phyloP scores from a whole-genome alignment of 2,329 filamentous ascomycete genomes.

The Arthrobotrys sphaeroides region DNA sequence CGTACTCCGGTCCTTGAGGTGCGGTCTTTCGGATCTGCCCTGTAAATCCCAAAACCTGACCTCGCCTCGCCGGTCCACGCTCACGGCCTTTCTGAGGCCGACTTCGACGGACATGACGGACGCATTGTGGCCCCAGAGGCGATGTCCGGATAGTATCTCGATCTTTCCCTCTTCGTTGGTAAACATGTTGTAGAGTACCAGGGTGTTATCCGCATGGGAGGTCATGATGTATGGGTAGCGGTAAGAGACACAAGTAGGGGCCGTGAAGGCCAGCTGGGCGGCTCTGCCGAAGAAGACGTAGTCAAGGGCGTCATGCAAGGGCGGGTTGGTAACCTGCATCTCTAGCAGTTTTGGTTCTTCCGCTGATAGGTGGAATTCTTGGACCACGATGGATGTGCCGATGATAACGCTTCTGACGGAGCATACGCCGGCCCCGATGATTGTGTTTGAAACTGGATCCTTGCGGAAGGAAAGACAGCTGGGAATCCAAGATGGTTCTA shows the following conservation, averaged over 20 bases:
- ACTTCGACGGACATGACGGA: constrained; percentile 87
- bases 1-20: constrained; percentile 31
- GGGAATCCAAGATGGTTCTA: constrained; percentile 36
- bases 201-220: constrained; percentile 85
- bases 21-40: constrained; percentile 62
- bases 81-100: constrained; percentile 84
- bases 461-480: constrained; percentile 40
- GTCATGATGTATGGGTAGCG: constrained; percentile 85
- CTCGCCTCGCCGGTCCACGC: constrained; percentile 82
- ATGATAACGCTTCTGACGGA: constrained; percentile 29
- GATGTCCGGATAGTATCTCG: constrained; percentile 75
- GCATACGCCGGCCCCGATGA: constrained; percentile 32
- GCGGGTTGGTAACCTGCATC: constrained; percentile 22
- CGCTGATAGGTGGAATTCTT: constrained; percentile 57
- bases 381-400: constrained; percentile 52
- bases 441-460: background rate
- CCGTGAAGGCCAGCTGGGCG: constrained; percentile 56
- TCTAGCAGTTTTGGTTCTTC: constrained; percentile 24
- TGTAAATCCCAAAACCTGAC: constrained; percentile 91
- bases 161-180: constrained; percentile 73
- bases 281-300: constrained; percentile 48
- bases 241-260: constrained; percentile 74
- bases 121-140: constrained; percentile 91
- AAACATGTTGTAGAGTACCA: constrained; percentile 82
- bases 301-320: constrained; percentile 35